A percentile compares a stretch with the other conserved stretches of the same genome.
Conservation (phyloP, 2,329 filamentous ascomycete species). For the Beauveria varroae region DNA sequence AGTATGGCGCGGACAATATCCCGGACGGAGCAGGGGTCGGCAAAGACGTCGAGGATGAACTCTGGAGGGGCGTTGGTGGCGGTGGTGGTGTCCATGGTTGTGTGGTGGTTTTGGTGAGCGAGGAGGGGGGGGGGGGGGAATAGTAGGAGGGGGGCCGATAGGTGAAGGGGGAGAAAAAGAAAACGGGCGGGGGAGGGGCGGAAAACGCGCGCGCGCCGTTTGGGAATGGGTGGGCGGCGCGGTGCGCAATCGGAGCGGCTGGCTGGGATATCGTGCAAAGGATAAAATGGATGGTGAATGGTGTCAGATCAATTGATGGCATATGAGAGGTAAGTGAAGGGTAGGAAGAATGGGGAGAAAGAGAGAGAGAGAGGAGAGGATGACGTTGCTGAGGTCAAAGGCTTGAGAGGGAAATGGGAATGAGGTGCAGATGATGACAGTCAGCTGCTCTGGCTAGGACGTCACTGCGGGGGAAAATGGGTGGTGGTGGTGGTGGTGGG, state of each 20-base stretch:
- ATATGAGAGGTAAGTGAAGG: not conserved
- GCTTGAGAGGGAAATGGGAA: not conserved
- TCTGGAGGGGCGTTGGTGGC: constrained; percentile 54
- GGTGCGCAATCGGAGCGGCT: not conserved
- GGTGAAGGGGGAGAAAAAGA: not conserved
- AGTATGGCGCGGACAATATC: constrained; percentile 92
- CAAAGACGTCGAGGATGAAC: constrained; percentile 89
- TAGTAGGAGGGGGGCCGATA: not conserved
- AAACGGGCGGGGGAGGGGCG: not conserved
- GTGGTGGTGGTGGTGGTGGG: not conserved
- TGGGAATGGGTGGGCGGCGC: not conserved
- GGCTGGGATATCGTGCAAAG: too few species aligned
- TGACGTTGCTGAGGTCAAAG: not conserved
- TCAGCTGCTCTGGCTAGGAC: not conserved
- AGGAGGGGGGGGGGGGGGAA: not conserved
- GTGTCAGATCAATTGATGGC: not conserved
- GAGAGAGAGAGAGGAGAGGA: not conserved
- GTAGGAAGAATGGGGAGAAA: not conserved
- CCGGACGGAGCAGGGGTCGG: constrained; percentile 80
- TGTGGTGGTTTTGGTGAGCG: not conserved
- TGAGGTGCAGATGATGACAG: constrained; percentile 4
- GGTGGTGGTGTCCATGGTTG: constrained; percentile 32
- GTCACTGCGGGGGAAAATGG: not conserved
- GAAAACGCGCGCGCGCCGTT: not conserved
- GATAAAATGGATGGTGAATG: not conserved